Evolutionary conservation across 371 early-diverging fungal genomes (phyloP).

Genomic region (Coemansia sp.): DNA sequence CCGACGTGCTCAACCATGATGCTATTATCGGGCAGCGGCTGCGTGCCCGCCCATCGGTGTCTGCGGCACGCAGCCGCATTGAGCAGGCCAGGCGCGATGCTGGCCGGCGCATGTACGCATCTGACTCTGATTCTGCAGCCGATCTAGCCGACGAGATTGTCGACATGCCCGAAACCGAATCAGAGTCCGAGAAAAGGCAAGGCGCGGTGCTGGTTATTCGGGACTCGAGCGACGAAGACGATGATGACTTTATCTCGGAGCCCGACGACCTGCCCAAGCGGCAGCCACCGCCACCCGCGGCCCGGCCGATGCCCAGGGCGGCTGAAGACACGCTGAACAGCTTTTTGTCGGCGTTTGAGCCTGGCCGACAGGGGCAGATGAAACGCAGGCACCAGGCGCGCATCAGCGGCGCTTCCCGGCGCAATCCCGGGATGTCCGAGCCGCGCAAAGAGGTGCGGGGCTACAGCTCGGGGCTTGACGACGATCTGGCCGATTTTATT

Average conservation of each 20-base stretch:
- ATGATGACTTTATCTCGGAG: slow-evolving; percentile 37
- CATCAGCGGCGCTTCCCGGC: neutral
- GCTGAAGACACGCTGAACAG: slow-evolving; percentile 5
- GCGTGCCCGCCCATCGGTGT: slow-evolving; percentile 14
- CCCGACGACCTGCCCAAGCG: slow-evolving; percentile 20
- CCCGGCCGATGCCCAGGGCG: neutral
- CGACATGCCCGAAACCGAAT: slow-evolving; percentile 37
- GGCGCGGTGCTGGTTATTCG: slow-evolving; percentile 27
- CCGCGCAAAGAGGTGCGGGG: slow-evolving; percentile 6
- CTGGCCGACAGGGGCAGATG: slow-evolving; percentile 18
- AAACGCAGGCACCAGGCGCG: neutral
- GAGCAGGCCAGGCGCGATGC: slow-evolving; percentile 28
- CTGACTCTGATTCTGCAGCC: slow-evolving; percentile 13
- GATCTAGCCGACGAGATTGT: neutral
- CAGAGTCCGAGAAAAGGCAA: slow-evolving; percentile 11
- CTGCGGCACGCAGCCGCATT: slow-evolving; percentile 9
- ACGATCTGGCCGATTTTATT: slow-evolving; percentile 41
- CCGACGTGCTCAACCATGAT: slow-evolving; percentile 10
- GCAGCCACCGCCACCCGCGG: neutral
- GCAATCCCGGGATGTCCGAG: neutral
- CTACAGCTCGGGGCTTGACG: slow-evolving; percentile 28
- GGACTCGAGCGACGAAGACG: slow-evolving; percentile 33
- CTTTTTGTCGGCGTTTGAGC: slow-evolving; percentile 26
- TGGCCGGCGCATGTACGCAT: slow-evolving; percentile 5
- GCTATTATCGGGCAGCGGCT: slow-evolving; percentile 20